Conservation (phyloP, 1,284 basidiomycete species). For the Psilocybe mexicana region DNA sequence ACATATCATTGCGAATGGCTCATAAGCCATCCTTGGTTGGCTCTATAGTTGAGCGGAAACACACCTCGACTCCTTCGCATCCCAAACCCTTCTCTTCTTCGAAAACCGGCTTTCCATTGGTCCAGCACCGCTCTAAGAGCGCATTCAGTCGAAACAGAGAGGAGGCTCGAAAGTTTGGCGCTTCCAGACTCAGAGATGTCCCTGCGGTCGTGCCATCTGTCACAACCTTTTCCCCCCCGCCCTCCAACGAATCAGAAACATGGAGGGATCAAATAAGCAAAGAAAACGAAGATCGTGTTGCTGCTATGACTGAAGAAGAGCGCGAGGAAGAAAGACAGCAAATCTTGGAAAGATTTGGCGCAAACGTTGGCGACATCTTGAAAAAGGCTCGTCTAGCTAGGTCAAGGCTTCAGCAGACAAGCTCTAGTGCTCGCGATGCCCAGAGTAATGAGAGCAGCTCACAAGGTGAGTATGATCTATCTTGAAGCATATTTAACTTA, state of each 20-base stretch:
- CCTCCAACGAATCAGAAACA: conserved; percentile 21
- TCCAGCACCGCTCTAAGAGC: conserved; percentile 64
- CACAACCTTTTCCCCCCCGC: conserved; percentile 1
- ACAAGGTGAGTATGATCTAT: neutral
- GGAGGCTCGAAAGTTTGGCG: conserved; percentile 29
- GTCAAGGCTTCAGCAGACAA: conserved; percentile 28
- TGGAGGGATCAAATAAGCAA: conserved; percentile 49
- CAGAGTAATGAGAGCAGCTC: neutral
- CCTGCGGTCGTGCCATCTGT: conserved; percentile 26
- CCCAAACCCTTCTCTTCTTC: conserved; percentile 33
- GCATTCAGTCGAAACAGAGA: conserved; percentile 56
- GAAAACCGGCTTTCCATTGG: conserved; percentile 56
- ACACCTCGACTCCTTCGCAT: conserved; percentile 29
- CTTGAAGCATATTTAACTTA: neutral
- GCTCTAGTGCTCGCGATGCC: neutral
- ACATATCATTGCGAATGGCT: conserved; percentile 10
- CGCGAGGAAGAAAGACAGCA: conserved; percentile 58
- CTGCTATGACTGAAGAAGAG: conserved; percentile 59
- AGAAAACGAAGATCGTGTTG: conserved; percentile 57
- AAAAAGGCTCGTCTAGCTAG: conserved; percentile 51
- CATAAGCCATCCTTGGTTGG: conserved; percentile 43
- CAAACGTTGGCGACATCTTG: conserved; percentile 60
- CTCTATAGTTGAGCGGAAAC: conserved; percentile 58
- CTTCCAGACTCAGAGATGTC: conserved; percentile 23
- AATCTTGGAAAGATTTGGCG: conserved; percentile 68